Conservation (phyloP, 306 rosid species). For the Vigna trinervia region DNA sequence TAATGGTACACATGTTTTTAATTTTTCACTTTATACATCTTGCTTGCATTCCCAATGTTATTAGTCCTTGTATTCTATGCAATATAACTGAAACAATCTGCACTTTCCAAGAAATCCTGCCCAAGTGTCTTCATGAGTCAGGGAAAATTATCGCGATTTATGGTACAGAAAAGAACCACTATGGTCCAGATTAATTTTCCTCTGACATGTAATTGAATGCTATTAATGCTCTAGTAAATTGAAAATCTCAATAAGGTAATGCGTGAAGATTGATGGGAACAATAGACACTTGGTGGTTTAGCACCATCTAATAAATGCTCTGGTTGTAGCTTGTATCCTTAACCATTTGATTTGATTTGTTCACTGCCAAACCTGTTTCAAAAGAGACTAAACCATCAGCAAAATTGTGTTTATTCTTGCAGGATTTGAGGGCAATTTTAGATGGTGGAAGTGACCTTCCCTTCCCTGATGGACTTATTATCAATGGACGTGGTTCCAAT, state of each 20-base stretch:
- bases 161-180: neutral
- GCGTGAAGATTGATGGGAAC: neutral
- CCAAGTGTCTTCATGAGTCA: neutral
- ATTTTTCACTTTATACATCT: neutral
- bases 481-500: slow-evolving; percentile 79
- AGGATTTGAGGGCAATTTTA: slow-evolving; percentile 84
- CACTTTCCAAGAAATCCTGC: neutral
- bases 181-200: neutral
- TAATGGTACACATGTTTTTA: neutral
- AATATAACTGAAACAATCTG: neutral
- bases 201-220: neutral
- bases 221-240: neutral
- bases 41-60: neutral
- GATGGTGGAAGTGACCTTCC: slow-evolving; percentile 85
- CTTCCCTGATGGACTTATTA: slow-evolving; percentile 80
- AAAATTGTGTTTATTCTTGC: slow-evolving; percentile 17
- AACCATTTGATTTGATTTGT: neutral
- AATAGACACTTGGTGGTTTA: neutral
- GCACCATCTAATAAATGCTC: neutral
- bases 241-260: neutral
- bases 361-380: neutral
- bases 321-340: neutral
- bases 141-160: neutral
- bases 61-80: neutral
- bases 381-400: neutral